Conservation (phyloP, 2,329 filamentous ascomycete genomes). For the Claviceps sp. region DNA sequence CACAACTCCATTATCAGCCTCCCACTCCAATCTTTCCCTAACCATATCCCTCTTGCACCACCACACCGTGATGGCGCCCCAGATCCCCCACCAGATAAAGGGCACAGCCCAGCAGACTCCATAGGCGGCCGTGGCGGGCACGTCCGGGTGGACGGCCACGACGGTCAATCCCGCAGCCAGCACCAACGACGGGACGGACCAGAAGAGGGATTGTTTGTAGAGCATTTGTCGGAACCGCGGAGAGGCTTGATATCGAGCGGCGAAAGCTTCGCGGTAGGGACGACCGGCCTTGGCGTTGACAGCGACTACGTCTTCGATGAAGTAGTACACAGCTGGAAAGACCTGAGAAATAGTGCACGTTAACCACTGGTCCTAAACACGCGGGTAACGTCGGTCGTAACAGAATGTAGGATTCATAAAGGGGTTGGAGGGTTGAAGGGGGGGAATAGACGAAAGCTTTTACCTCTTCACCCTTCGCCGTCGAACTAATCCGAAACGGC, state of each 20-base stretch:
- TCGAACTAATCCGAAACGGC: slow-evolving; percentile 51
- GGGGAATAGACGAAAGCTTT: neutral
- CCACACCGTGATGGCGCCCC: slow-evolving; percentile 20
- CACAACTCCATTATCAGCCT: slow-evolving; percentile 9
- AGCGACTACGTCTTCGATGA: slow-evolving; percentile 54
- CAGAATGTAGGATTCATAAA: too few species aligned
- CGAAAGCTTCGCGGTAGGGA: slow-evolving; percentile 27
- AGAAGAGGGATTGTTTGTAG: slow-evolving; percentile 26
- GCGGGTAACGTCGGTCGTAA: too few species aligned
- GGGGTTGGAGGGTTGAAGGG: too few species aligned
- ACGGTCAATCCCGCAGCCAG: slow-evolving; percentile 24
- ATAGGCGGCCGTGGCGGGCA: slow-evolving; percentile 23
- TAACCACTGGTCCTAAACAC: neutral
- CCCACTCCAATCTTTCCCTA: slow-evolving; percentile 24
- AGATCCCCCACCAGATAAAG: slow-evolving; percentile 22
- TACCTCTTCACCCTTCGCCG: slow-evolving; percentile 38
- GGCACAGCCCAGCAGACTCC: slow-evolving; percentile 27
- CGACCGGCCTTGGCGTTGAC: slow-evolving; percentile 49
- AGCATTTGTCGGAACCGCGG: slow-evolving; percentile 29
- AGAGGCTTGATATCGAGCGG: slow-evolving; percentile 27
- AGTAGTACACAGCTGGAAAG: slow-evolving; percentile 47
- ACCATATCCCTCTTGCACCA: slow-evolving; percentile 26
- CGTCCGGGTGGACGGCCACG: slow-evolving; percentile 19
- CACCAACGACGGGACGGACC: slow-evolving; percentile 24
- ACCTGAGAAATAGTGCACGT: slow-evolving; percentile 20